These are phyloP conservation scores for Aspergillus panamensis DNA, from an alignment of 495 filamentous ascomycete genomes.

Conservation along the genomic window DNA sequence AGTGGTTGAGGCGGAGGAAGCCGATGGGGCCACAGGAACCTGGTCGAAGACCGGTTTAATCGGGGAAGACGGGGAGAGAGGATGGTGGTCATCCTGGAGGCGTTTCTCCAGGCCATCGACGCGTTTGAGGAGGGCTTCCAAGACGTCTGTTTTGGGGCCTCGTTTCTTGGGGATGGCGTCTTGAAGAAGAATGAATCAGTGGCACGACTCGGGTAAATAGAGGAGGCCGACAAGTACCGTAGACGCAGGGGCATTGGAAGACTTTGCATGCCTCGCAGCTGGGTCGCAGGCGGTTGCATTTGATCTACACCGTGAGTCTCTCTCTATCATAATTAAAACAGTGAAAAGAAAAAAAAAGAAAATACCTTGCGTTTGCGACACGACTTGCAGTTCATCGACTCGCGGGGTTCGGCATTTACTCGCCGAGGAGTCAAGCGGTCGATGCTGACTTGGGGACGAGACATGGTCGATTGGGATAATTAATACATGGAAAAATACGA, in stretches of 20 bases:
- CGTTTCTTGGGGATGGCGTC: slow-evolving; percentile 86
- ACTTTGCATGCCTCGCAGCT: slow-evolving; percentile 86
- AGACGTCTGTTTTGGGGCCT: slow-evolving; percentile 82
- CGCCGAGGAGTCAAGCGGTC: slow-evolving; percentile 73
- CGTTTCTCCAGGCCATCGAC: slow-evolving; percentile 80
- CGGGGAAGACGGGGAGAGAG: slow-evolving; percentile 37
- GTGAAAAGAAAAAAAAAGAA: too few species aligned
- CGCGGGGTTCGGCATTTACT: slow-evolving; percentile 69
- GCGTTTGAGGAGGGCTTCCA: slow-evolving; percentile 77
- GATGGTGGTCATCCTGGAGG: slow-evolving; percentile 63
- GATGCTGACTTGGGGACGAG: slow-evolving; percentile 79
- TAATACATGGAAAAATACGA: not conserved
- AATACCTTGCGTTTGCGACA: slow-evolving; percentile 81
- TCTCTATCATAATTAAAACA: too few species aligned
- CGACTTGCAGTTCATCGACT: slow-evolving; percentile 93
- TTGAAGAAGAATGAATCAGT: slow-evolving; percentile 27
- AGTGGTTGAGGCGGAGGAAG: not conserved
- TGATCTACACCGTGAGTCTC: slow-evolving; percentile 56
- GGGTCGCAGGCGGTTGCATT: slow-evolving; percentile 80
- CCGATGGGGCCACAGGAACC: not conserved
- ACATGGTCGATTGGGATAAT: slow-evolving; percentile 41
- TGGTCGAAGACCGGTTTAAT: slow-evolving; percentile 22
- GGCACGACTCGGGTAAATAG: not conserved
- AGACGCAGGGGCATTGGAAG: slow-evolving; percentile 83
- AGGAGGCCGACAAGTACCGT: slow-evolving; percentile 54